These are phyloP conservation scores for Xylaria sp. DNA, from an alignment of 495 filamentous ascomycete genomes.

Conservation along the genomic window DNA sequence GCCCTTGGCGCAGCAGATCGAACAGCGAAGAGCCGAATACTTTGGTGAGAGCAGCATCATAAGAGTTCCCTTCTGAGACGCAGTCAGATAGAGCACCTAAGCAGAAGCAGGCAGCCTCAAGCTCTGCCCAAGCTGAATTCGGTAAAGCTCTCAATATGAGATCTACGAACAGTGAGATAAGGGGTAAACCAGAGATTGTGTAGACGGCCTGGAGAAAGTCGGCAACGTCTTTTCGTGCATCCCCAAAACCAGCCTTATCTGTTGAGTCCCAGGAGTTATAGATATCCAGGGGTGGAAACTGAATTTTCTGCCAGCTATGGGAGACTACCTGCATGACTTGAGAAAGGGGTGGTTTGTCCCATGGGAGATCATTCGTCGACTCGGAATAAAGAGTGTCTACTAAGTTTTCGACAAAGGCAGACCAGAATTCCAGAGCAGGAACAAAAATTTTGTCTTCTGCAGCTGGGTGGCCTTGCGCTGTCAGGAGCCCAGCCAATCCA, in stretches of 20 bases:
- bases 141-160: slow-evolving; percentile 66
- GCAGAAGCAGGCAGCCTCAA: slow-evolving; percentile 84
- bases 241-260: slow-evolving; percentile 72
- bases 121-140: slow-evolving; percentile 70
- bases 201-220: slow-evolving; percentile 83
- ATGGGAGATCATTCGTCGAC: slow-evolving; percentile 31
- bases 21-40: slow-evolving; percentile 75
- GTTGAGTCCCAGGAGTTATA: slow-evolving; percentile 73
- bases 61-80: slow-evolving; percentile 67
- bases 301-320: slow-evolving; percentile 68
- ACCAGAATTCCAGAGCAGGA: slow-evolving; percentile 86
- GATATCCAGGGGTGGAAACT: slow-evolving; percentile 58
- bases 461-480: slow-evolving; percentile 73
- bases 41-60: slow-evolving; percentile 69
- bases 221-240: slow-evolving; percentile 80
- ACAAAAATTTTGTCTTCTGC: slow-evolving; percentile 80
- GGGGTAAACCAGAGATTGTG: slow-evolving; percentile 67
- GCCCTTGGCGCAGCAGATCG: slow-evolving; percentile 61
- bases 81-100: slow-evolving; percentile 78
- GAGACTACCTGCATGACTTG: slow-evolving; percentile 63
- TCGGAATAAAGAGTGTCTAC: slow-evolving; percentile 49
- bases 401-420: slow-evolving; percentile 66
- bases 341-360: slow-evolving; percentile 45
- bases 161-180: slow-evolving; percentile 74
- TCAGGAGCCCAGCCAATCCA: slow-evolving; percentile 68